Evolutionary conservation across 345 rosid genomes (phyloP), one percentile per base, ranked within the genome.

Genomic region (Ceriops tagal): DNA sequence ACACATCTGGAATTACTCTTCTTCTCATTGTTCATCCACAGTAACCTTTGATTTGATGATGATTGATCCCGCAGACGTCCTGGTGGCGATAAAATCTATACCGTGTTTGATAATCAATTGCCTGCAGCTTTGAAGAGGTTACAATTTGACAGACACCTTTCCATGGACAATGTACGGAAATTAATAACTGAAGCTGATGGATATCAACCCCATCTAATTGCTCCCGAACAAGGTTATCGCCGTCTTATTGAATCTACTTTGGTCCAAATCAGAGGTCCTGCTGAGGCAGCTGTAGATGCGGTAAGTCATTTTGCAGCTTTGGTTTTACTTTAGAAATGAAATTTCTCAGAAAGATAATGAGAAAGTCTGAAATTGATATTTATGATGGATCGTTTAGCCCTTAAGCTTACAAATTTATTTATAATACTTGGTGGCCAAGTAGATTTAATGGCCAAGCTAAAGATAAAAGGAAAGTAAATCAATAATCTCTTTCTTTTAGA

Each of bases 151-250:
- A 91, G 87, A 71, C 88, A 91, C 64, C 96, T 93, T 65, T 84
- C 98, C 18, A 77, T 87, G 88, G 97, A 93, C 31, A 92, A 89
- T 76, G 88, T 93, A 32, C 67, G 92, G 18, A 93, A 93, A 80
- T 81, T 93, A 63, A 87, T 93, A 43, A 88, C 97, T 5, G 97
- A 93, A 88, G 98, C 98, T 59, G 97, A 93, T 84, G 98, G 98
- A 66, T 93, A 93, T 76, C 97, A 89, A 77, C 98, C 97, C 1
- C 97, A 93, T 91, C 85, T 93, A 32, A 89, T 93, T 69, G 98
- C 98, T 78, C 98, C 97, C 24, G 98, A 93, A 62, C 95, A 91
- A 85, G 97, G 97, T 71, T 93, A 93, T 71, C 91, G 97, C 43
- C 96, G 93, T 53, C 97, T 93, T 58, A 93, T 93, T 73, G 98